Evolutionary conservation across 768 basidiomycete species (phyloP).

Genomic region (Suillus hirtellus): DNA sequence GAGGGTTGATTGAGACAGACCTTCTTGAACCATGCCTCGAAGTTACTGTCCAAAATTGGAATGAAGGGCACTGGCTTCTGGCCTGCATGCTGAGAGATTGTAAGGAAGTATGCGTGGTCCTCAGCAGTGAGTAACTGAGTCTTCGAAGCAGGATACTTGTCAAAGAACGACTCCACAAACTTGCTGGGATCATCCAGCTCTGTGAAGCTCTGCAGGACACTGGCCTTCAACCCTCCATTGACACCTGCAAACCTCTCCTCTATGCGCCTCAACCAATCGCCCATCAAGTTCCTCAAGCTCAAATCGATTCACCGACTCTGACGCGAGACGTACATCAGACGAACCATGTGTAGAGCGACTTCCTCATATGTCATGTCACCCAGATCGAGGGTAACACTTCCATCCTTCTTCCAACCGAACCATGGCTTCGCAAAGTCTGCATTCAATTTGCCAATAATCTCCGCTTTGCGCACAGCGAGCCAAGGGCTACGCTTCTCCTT

Average conservation of each 20-base stretch:
- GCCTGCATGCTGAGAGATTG: slow-evolving; percentile 91
- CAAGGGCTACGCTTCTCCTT: slow-evolving; percentile 93
- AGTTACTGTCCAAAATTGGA: slow-evolving; percentile 87
- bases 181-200: slow-evolving; percentile 79
- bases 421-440: slow-evolving; percentile 94
- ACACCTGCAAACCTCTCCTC: slow-evolving; percentile 95
- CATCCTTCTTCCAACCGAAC: slow-evolving; percentile 98
- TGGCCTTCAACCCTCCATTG: slow-evolving; percentile 78
- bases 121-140: slow-evolving; percentile 89
- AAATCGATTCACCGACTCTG: slow-evolving; percentile 92
- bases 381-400: slow-evolving; percentile 76
- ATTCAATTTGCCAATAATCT: slow-evolving; percentile 91
- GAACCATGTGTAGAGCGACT: slow-evolving; percentile 85
- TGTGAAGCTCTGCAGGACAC: slow-evolving; percentile 80
- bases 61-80: slow-evolving; percentile 99
- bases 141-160: slow-evolving; percentile 76
- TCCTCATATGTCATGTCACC: slow-evolving; percentile 99
- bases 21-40: slow-evolving; percentile 89
- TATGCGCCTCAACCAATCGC: slow-evolving; percentile 95
- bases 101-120: slow-evolving; percentile 94
- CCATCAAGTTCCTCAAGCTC: slow-evolving; percentile 88
- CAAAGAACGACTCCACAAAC: slow-evolving; percentile 83
- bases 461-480: slow-evolving; percentile 84
- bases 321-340: slow-evolving; percentile 92
- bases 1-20: background rate